Evolutionary conservation across 2,329 filamentous ascomycete species (phyloP), one percentile per base, ranked within the genome.

Genomic region (Cladorrhinum sp.): DNA sequence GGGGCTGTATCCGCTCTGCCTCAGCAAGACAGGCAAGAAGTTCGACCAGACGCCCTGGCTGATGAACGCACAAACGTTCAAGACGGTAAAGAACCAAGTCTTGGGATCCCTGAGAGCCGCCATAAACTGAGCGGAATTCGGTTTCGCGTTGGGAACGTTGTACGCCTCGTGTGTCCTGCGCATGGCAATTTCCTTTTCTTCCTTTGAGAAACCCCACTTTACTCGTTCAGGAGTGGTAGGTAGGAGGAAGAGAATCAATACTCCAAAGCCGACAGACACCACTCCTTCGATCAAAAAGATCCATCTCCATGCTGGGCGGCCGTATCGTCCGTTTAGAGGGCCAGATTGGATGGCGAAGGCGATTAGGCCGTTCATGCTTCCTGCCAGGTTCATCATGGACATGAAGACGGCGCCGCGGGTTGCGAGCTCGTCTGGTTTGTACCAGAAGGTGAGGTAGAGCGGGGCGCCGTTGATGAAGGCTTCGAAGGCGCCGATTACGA

Each of bases 251-350:
- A 67, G 76, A 1, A 73, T 70, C 1, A 65, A 62, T 13, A 73
- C 57, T 8, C 72, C 74, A 13, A 75, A 69, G 2, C 71, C 48
- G 56, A 77, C 72, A 12, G 73, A 74, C 8, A 70, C 69, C 10
- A 72, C 65, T 2, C 74, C 76, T 59, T 78, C 76, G 27, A 78
- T 75, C 62, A 79, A 72, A 61, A 80, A 77, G 45, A 80, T 77
- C 78, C 77, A 80, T 20, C 78, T 74, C 78, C 76, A 78, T 0
- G 74, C 72, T 23, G 72, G 68, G 25, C 78, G 69, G 13, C 73
- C 73, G 12, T 69, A 62, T 23, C 74, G 67, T 12, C 74, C 71
- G 10, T 78, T 73, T 72, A 81, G 77, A 5, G 41, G 41, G 62
- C 75, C 76, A 36, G 73, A 73, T 8, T 80, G 69, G 20, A 80